Evolutionary conservation across 306 rosid genomes (phyloP).

Genomic region (peach (Prunus persica)): DNA sequence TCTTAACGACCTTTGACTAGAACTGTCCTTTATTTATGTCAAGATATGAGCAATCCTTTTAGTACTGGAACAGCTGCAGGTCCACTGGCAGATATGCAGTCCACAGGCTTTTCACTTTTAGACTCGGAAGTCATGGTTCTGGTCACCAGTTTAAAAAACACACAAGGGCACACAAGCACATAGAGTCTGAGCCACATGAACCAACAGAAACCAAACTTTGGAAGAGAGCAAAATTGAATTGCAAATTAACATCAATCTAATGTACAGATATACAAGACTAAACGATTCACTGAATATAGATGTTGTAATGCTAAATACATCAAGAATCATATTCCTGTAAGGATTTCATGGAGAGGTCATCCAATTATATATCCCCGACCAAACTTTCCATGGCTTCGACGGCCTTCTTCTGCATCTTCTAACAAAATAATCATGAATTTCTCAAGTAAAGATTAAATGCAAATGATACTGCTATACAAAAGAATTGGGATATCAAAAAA

Average conservation of each 20-base stretch:
- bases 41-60: neutral
- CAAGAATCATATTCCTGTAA: slow-evolving; percentile 51
- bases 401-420: slow-evolving; percentile 43
- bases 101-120: neutral
- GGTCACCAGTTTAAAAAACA: no score
- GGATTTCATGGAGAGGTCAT: slow-evolving; percentile 61
- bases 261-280: slow-evolving; percentile 20
- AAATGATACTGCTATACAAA: slow-evolving; percentile 45
- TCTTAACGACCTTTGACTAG: neutral
- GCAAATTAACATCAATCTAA: slow-evolving; percentile 14
- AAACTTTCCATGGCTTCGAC: slow-evolving; percentile 48
- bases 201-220: neutral
- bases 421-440: slow-evolving; percentile 37
- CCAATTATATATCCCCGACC: slow-evolving; percentile 56
- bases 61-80: neutral
- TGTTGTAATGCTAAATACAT: slow-evolving; percentile 35
- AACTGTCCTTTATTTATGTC: neutral
- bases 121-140: neutral
- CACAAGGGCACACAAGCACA: no score
- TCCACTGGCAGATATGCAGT: neutral
- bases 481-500: slow-evolving; percentile 15
- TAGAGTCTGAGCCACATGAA: no score
- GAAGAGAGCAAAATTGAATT: neutral
- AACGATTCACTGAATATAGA: slow-evolving; percentile 33
- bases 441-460: slow-evolving; percentile 30